Evolutionary conservation across 2,329 filamentous ascomycete species (phyloP), one percentile per base, ranked within the genome.

Genomic region (Rhexocercosporidium sp.): DNA sequence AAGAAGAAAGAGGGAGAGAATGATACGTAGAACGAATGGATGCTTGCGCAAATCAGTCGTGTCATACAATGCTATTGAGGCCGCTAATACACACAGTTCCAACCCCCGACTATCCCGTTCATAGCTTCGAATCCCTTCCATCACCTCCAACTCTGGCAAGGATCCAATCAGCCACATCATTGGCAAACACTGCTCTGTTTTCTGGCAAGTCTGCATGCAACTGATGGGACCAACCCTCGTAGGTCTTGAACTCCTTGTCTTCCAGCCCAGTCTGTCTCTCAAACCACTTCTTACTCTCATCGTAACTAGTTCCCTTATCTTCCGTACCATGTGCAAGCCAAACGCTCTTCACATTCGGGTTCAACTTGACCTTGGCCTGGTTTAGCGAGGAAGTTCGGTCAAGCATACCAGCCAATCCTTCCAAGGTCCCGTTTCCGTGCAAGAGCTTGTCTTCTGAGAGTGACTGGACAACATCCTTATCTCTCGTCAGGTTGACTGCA

Each of bases 381-480:
- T 86, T 80, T 68, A 97, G 79, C 62, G 83, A 83, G 5, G 80
- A 80, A 1, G 90, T 90, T 29, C 94, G 86, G 77, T 96, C 92
- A 70, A 97, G 81, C 85, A 97, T 85, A 0, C 87, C 90, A 0
- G 91, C 86, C 39, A 97, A 78, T 0, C 92, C 92, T 78, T 94
- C 90, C n/a, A 97, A 83, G 7, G 94, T 97, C 41, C 93, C 94
- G 1, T 89, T 95, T 78, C 95, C 86, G 79, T 97, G 94, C 78
- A 90, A 88, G 62, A 97, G 82, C 59, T 83, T 76, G 78, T 97
- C 94, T 34, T 86, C 84, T 2, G 81, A 80, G 70, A 92, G 85
- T 29, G 82, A 84, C 74, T 86, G 82, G 62, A 86, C 84, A 2
- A 92, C 86, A 25, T 81, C 86, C 27, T 85, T 82, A 78, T 95